Conservation (phyloP, 345 rosid species). For the Garcia nutans region DNA sequence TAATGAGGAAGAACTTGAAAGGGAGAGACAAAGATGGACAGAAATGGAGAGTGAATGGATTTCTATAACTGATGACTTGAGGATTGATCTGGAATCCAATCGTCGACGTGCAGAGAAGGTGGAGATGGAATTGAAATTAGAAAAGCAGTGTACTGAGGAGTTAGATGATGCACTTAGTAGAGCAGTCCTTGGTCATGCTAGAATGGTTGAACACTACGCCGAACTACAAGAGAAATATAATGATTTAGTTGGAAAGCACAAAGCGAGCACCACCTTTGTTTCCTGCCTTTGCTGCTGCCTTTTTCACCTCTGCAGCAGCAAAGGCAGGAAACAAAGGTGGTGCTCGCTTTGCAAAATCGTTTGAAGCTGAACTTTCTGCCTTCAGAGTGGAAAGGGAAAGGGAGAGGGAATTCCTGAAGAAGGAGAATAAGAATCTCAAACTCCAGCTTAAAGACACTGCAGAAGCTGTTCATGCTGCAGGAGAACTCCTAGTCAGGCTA, state of each 20-base stretch:
- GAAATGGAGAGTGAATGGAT: slow-evolving; percentile 99
- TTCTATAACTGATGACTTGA: slow-evolving; percentile 78
- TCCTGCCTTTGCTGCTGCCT: no score
- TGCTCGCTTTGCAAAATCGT: slow-evolving; percentile 69
- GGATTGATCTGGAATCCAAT: slow-evolving; percentile 73
- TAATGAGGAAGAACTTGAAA: slow-evolving; percentile 61
- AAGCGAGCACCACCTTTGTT: no score
- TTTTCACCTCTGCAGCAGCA: no score
- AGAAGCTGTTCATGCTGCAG: slow-evolving; percentile 98
- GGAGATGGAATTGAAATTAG: slow-evolving; percentile 63
- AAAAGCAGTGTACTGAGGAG: slow-evolving; percentile 67
- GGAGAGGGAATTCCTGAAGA: slow-evolving; percentile 70
- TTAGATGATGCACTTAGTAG: slow-evolving; percentile 85
- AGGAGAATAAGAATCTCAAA: slow-evolving; percentile 75
- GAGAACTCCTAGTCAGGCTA: slow-evolving; percentile 88
- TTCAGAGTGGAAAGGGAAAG: slow-evolving; percentile 74
- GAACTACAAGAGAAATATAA: slow-evolving; percentile 87
- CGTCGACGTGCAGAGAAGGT: slow-evolving; percentile 73
- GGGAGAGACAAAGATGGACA: slow-evolving; percentile 77
- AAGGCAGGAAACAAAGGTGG: slow-evolving; percentile 88
- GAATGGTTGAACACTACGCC: slow-evolving; percentile 91
- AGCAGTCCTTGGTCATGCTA: slow-evolving; percentile 87
- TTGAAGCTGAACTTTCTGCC: slow-evolving; percentile 74
- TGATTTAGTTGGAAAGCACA: slow-evolving; percentile 65
- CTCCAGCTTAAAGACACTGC: slow-evolving; percentile 89